Evolutionary conservation across 1,284 basidiomycete species (phyloP).

Genomic region (Stygiomarasmius scandens): DNA sequence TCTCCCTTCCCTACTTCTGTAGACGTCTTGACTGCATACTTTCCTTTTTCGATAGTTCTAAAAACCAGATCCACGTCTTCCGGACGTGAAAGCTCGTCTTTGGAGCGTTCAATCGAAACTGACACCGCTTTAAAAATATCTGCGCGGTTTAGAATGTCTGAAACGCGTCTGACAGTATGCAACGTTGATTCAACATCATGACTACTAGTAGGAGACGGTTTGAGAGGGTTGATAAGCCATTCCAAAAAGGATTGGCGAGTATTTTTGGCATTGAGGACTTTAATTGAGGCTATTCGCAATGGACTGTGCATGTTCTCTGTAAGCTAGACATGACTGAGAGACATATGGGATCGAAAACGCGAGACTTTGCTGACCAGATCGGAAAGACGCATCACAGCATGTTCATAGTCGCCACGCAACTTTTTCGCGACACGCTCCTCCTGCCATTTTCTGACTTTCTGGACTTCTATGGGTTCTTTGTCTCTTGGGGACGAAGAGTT

Average conservation of each 20-base stretch:
- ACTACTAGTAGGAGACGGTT: conserved; percentile 17
- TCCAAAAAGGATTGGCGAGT: conserved; percentile 83
- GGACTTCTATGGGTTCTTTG: conserved; percentile 52
- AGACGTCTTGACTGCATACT: conserved; percentile 82
- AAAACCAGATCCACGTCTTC: conserved; percentile 89
- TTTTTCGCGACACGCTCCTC: conserved; percentile 61
- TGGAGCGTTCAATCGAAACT: conserved; percentile 69
- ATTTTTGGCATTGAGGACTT: conserved; percentile 74
- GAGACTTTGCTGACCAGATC: conserved; percentile 62
- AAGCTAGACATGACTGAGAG: conserved; percentile 46
- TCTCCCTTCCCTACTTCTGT: conserved; percentile 96
- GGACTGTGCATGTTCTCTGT: conserved; percentile 61
- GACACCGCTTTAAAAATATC: conserved; percentile 79
- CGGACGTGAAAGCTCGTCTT: conserved; percentile 55
- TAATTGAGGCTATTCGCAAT: conserved; percentile 72
- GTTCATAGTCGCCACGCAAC: conserved; percentile 78
- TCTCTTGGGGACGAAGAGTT: conserved; percentile 56
- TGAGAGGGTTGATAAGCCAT: conserved; percentile 72
- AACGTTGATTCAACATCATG: conserved; percentile 64
- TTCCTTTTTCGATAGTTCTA: conserved; percentile 74
- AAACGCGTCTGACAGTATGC: conserved; percentile 66
- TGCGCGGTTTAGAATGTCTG: conserved; percentile 65
- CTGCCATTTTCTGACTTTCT: conserved; percentile 62
- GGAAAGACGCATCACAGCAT: conserved; percentile 64
- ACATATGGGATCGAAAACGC: conserved; percentile 3